These are phyloP conservation scores for Spathaspora hagerdaliae DNA, from an alignment of 805 yeast genomes.

Conservation along the genomic window DNA sequence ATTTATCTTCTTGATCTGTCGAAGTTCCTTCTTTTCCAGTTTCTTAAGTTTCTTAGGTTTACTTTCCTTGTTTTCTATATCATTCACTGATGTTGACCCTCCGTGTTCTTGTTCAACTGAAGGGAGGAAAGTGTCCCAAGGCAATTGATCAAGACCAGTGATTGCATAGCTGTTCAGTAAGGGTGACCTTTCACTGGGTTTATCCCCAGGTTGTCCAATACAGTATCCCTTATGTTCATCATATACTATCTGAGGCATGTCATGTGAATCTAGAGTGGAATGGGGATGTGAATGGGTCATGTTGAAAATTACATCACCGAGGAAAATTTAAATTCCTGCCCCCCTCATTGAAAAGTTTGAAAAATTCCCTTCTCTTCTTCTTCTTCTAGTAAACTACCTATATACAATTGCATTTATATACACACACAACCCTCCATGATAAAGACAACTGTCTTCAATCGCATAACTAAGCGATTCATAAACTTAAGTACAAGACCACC, in stretches of 20 bases:
- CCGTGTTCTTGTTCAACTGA: constrained; percentile 1
- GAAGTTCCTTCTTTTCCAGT: constrained; percentile 16
- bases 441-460: background rate
- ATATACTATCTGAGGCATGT: constrained; percentile 6
- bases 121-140: constrained; percentile 22
- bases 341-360: too few species aligned
- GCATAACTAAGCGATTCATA: background rate
- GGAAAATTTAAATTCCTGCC: too few species aligned
- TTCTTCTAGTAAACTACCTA: too few species aligned
- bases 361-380: too few species aligned
- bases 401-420: too few species aligned
- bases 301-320: too few species aligned
- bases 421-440: background rate
- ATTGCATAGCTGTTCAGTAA: too few species aligned
- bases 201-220: background rate
- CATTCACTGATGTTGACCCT: background rate
- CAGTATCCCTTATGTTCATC: constrained; percentile 13
- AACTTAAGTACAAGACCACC: constrained; percentile 12
- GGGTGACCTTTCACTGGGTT: background rate
- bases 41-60: constrained; percentile 11
- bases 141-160: constrained; percentile 39
- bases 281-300: too few species aligned
- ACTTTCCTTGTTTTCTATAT: background rate
- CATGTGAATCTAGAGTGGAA: too few species aligned
- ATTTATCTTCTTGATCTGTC: constrained; percentile 19